Base-by-base conservation (phyloP, 129 eudicot genomes). In the Gnaphalium uliginosum region DNA sequence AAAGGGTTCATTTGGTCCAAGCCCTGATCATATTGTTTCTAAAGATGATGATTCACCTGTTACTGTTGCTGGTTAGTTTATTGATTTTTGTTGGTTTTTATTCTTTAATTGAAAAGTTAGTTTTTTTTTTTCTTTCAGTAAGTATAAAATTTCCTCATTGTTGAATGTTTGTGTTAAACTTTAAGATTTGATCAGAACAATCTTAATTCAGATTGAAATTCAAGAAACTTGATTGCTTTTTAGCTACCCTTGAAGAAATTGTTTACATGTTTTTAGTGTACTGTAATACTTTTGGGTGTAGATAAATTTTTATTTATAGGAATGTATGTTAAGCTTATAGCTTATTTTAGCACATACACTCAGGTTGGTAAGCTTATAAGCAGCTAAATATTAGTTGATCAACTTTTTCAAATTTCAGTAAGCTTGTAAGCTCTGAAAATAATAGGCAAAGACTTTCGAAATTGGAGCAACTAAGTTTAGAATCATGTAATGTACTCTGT, bases 41-140 rank as follows among this genome's bases (percentile, higher is more conserved):
- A 93, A 93, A 76, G 87, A 85, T 26, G 97, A 93, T 63, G 91
- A 93, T 85, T 90, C 98, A 15, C 97, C 89, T 64, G 98, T 93
- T 41, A 93, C 98, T 72, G 87, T 93, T 48, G 96, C 98, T 54
- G 98, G 92, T 87, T 64, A 3, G 50, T 69, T 2, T 1, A 1
- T 68, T 21, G 32, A 25, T 64, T 2, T 10, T 22, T 24, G 4
- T 14, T 4, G 21, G 8, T 67, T 15, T 23, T 26, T 29, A 10
- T 25, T 39, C 6, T 51, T 66, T 53, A 8, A 39, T 18, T 53
- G 21, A 15, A 68, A 65, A 68, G 21, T 35, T 68, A 24, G 29
- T 69, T 26, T 26, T 53, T 54, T 10, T 19, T 6, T 14, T 14
- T 48, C 9, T 8, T 0, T 48, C 1, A 13, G 3, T 48, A 8